Percentiles rank a stretch among this genome's conserved stretches.
phyloP scores from a whole-genome alignment of 768 basidiomycete genomes.

The Coprinopsis strossmayeri region DNA sequence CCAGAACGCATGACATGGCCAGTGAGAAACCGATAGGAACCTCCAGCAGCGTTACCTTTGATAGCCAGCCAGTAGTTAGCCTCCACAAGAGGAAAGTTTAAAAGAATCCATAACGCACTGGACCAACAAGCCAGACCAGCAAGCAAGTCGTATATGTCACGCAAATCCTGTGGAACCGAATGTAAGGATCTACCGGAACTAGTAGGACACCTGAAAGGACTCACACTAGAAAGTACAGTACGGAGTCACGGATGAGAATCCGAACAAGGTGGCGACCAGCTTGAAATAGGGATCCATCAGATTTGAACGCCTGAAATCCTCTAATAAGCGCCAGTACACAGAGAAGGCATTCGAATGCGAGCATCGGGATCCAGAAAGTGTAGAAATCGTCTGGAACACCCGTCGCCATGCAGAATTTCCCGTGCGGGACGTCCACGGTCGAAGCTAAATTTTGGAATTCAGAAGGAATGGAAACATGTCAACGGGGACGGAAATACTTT shows the following conservation, averaged over 20 bases:
- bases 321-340: slow-evolving; percentile 44
- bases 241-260: slow-evolving; percentile 49
- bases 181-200: background rate
- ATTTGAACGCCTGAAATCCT: slow-evolving; percentile 38
- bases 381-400: slow-evolving; percentile 38
- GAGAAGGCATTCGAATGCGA: slow-evolving; percentile 46
- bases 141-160: slow-evolving; percentile 48
- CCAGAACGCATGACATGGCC: slow-evolving; percentile 50
- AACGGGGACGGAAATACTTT: slow-evolving; percentile 24
- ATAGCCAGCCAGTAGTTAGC: background rate
- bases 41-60: slow-evolving; percentile 35
- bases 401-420: slow-evolving; percentile 36
- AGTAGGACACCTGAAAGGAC: slow-evolving; percentile 15
- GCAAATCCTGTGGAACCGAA: slow-evolving; percentile 36
- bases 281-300: slow-evolving; percentile 28
- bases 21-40: slow-evolving; percentile 53
- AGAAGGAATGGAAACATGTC: background rate
- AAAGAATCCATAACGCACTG: slow-evolving; percentile 19
- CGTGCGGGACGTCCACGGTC: slow-evolving; percentile 12
- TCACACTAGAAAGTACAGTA: slow-evolving; percentile 53
- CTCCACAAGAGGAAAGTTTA: background rate
- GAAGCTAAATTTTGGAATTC: slow-evolving; percentile 1
- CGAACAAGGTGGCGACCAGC: slow-evolving; percentile 38
- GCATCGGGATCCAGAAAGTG: slow-evolving; percentile 55
- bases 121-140: slow-evolving; percentile 32